phyloP scores from a whole-genome alignment of 306 rosid species.

The Medicago arabica region DNA sequence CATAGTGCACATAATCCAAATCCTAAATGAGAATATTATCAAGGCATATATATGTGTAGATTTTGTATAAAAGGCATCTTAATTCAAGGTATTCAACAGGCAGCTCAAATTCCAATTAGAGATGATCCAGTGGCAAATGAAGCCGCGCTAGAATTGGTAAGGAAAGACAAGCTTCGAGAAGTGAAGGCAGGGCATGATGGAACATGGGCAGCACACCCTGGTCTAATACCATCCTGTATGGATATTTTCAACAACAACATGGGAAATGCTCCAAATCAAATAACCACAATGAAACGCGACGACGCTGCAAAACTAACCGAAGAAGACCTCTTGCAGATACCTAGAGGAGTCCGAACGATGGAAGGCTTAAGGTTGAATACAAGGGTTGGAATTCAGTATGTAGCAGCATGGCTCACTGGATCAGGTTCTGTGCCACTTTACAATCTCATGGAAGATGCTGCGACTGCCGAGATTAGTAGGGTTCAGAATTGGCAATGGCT shows the following conservation, averaged over 20 bases:
- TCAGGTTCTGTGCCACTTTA: slow-evolving; percentile 86
- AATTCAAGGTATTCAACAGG: slow-evolving; percentile 55
- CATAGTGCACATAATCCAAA: not conserved
- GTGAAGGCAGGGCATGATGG: slow-evolving; percentile 94
- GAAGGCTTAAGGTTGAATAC: slow-evolving; percentile 86
- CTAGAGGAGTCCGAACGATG: slow-evolving; percentile 71
- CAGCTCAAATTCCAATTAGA: slow-evolving; percentile 84
- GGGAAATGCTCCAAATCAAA: slow-evolving; percentile 65
- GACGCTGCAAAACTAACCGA: slow-evolving; percentile 66
- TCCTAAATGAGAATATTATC: not conserved
- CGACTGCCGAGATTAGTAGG: slow-evolving; percentile 95
- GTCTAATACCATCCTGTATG: slow-evolving; percentile 73
- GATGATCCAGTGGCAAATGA: slow-evolving; percentile 82
- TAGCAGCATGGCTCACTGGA: slow-evolving; percentile 93
- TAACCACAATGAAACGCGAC: slow-evolving; percentile 54
- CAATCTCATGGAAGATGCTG: slow-evolving; percentile 98
- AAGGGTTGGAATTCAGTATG: slow-evolving; percentile 87
- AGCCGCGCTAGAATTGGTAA: slow-evolving; percentile 78
- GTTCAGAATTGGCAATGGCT: slow-evolving; percentile 99
- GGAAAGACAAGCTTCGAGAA: slow-evolving; percentile 87
- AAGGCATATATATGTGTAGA: not conserved
- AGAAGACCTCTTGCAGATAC: slow-evolving; percentile 75
- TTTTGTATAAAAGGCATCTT: slow-evolving; percentile 2
- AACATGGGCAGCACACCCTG: slow-evolving; percentile 98
- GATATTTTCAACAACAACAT: slow-evolving; percentile 71